Evolutionary conservation across 768 basidiomycete genomes (phyloP).

Genomic region (Kwoniella newhampshirensis): DNA sequence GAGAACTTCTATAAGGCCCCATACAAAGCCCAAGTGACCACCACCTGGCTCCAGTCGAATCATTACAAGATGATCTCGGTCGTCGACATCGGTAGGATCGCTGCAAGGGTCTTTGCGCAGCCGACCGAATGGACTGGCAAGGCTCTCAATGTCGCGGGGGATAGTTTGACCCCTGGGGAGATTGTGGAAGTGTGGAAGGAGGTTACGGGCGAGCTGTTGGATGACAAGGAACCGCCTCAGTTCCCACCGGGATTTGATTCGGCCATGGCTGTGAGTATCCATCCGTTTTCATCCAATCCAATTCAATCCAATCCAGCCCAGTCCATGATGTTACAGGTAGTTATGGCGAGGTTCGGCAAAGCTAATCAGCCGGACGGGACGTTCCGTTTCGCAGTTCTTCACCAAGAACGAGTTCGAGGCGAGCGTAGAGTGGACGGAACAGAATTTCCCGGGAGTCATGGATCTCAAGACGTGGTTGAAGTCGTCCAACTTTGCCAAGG

Average conservation of each 20-base stretch:
- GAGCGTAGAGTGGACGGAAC: conserved; percentile 1
- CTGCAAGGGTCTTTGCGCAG: conserved; percentile 11
- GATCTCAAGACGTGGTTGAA: conserved; percentile 14
- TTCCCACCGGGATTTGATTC: conserved; percentile 6
- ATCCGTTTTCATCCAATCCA: neutral
- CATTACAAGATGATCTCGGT: conserved; percentile 17
- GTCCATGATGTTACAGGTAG: neutral
- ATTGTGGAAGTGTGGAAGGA: conserved; percentile 11
- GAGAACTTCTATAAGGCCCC: conserved; percentile 18
- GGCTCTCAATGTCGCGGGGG: conserved; percentile 15
- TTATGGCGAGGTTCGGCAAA: too few relatives aligned
- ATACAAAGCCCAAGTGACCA: conserved; percentile 13
- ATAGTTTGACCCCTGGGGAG: conserved; percentile 11
- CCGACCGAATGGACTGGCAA: conserved; percentile 13
- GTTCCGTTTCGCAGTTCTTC: conserved; percentile 4
- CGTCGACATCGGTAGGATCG: conserved; percentile 19
- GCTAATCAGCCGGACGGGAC: too few relatives aligned
- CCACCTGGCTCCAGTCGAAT: conserved; percentile 14
- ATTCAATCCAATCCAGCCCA: neutral
- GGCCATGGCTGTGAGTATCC: conserved; percentile 17
- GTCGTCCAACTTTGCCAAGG: conserved; percentile 10
- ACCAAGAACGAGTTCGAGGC: conserved; percentile 12
- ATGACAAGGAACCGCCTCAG: conserved; percentile 4
- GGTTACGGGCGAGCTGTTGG: conserved; percentile 12
- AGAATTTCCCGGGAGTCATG: conserved; percentile 7